Evolutionary conservation across 2,329 filamentous ascomycete genomes (phyloP).

Genomic region (Ophiostoma perfectum): DNA sequence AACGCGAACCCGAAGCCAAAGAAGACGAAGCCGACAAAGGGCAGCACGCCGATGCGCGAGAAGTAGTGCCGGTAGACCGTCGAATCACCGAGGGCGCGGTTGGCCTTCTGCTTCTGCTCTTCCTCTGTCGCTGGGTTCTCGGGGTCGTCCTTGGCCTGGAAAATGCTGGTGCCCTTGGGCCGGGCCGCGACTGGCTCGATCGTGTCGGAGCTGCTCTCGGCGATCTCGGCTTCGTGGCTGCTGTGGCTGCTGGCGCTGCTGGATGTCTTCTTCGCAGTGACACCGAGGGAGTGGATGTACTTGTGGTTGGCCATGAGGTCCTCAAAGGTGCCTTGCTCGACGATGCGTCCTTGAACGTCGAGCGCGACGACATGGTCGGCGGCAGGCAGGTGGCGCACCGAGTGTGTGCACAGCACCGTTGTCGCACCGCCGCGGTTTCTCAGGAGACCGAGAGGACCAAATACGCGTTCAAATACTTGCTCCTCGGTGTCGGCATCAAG

Average conservation of each 20-base stretch:
- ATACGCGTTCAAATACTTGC: constrained; percentile 37
- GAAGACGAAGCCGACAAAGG: constrained; percentile 23
- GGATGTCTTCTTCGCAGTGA: constrained; percentile 26
- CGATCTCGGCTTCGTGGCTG: neutral
- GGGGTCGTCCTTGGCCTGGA: neutral
- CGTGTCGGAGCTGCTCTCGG: neutral
- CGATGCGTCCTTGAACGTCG: constrained; percentile 35
- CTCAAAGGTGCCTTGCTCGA: constrained; percentile 41
- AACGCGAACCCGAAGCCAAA: constrained; percentile 27
- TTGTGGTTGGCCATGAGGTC: constrained; percentile 36
- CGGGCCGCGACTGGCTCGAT: neutral
- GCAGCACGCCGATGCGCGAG: neutral
- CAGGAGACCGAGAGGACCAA: constrained; percentile 29
- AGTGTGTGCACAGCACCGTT: constrained; percentile 37
- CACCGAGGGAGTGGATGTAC: constrained; percentile 37
- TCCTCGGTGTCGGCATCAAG: constrained; percentile 40
- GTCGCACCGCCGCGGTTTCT: constrained; percentile 16
- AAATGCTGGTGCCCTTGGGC: neutral
- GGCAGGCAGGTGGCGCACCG: constrained; percentile 36
- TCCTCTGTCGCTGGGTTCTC: neutral
- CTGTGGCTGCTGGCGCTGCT: neutral
- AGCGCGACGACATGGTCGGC: constrained; percentile 47
- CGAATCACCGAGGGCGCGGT: neutral
- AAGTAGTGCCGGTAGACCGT: neutral
- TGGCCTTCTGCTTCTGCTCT: neutral